These are phyloP conservation scores for Candolleomyces aberdarensis DNA, from an alignment of 768 basidiomycete genomes.

Conservation along the genomic window DNA sequence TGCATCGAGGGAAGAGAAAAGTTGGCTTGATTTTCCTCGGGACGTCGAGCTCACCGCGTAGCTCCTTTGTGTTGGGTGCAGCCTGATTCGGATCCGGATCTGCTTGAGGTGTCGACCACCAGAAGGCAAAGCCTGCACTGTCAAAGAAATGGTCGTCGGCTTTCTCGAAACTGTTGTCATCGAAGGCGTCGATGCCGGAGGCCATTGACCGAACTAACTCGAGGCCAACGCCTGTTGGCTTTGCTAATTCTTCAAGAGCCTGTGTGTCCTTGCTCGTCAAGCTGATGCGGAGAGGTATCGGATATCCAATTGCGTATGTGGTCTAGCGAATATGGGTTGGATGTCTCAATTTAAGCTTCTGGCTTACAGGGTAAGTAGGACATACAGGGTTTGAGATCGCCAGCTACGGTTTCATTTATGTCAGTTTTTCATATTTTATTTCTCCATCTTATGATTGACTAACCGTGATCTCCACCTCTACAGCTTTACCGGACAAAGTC, in stretches of 20 bases:
- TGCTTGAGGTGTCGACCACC: background rate
- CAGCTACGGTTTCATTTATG: slow-evolving; percentile 23
- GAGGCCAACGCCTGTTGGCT: slow-evolving; percentile 35
- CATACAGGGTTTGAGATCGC: slow-evolving; percentile 46
- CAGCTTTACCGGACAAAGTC: slow-evolving; percentile 20
- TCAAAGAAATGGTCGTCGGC: slow-evolving; percentile 43
- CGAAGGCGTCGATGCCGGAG: slow-evolving; percentile 34
- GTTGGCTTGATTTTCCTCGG: slow-evolving; percentile 40
- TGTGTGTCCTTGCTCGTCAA: slow-evolving; percentile 42
- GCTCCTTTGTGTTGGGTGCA: slow-evolving; percentile 24
- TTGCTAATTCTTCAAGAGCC: slow-evolving; percentile 48
- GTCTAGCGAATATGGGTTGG: background rate
- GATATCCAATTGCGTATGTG: slow-evolving; percentile 45
- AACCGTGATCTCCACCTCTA: slow-evolving; percentile 22
- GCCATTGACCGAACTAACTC: slow-evolving; percentile 45
- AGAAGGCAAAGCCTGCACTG: background rate
- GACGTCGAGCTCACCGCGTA: slow-evolving; percentile 54
- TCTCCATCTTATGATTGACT: slow-evolving; percentile 23
- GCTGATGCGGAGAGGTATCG: slow-evolving; percentile 47
- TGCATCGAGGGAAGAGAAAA: slow-evolving; percentile 38
- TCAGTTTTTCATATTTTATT: slow-evolving; percentile 1
- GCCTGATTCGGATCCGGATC: slow-evolving; percentile 10
- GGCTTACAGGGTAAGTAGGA: background rate
- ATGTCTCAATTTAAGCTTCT: background rate
- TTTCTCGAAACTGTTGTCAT: slow-evolving; percentile 32